Conservation (phyloP, 176 grass and related monocot genomes). For the Oryza meyeriana region DNA sequence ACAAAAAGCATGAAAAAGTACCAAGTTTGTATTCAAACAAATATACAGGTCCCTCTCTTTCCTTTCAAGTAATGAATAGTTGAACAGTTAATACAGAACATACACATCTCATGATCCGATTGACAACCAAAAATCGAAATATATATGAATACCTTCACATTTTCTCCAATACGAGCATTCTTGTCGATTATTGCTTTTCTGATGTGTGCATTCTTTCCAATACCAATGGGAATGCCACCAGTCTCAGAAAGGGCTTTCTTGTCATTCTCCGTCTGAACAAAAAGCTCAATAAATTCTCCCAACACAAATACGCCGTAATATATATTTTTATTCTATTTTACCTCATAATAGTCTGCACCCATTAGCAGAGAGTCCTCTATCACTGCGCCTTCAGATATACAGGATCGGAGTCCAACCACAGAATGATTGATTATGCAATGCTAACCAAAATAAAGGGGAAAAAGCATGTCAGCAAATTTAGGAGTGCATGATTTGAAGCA, state of each 20-base stretch:
- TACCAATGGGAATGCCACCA: conserved; percentile 84
- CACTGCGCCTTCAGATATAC: conserved; percentile 87
- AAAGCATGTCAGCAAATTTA: background rate
- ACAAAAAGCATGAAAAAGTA: background rate
- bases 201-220: conserved; percentile 85
- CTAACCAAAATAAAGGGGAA: conserved; percentile 34
- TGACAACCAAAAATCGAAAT: conserved; percentile 6
- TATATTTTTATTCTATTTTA: conserved; percentile 29
- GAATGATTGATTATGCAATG: conserved; percentile 91
- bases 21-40: background rate
- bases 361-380: conserved; percentile 91
- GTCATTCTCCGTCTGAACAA: conserved; percentile 70
- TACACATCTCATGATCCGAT: background rate
- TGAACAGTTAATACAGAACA: background rate
- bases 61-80: background rate
- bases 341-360: conserved; percentile 99
- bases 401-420: conserved; percentile 89
- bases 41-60: background rate
- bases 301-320: background rate
- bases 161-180: conserved; percentile 95
- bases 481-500: background rate
- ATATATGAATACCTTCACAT: conserved; percentile 67
- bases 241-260: conserved; percentile 67
- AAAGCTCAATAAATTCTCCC: conserved; percentile 6
- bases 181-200: conserved; percentile 97